Percentiles rank a stretch among this genome's conserved stretches.
Conservation (phyloP, 306 rosid species). For the Senna tora region DNA sequence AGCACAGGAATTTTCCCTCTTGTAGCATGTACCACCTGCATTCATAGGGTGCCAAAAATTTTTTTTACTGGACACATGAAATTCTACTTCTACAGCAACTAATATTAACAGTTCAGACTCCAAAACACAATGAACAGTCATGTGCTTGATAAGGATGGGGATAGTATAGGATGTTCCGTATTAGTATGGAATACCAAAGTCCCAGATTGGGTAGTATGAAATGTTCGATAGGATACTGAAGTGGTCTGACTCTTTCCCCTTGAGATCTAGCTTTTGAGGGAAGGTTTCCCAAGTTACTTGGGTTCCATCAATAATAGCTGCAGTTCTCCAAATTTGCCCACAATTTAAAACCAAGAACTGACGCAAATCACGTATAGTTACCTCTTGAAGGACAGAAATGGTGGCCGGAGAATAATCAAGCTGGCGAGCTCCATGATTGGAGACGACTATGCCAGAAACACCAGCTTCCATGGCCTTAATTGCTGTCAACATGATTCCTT, state of each 20-base stretch:
- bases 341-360: background rate
- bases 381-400: conserved; percentile 45
- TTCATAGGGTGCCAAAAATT: background rate
- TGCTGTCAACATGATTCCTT: conserved; percentile 27
- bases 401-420: conserved; percentile 43
- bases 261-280: too few species aligned
- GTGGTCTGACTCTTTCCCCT: too few species aligned
- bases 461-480: conserved; percentile 38
- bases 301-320: too few species aligned
- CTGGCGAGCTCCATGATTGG: conserved; percentile 45
- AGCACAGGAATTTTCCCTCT: conserved; percentile 60
- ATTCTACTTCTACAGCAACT: background rate
- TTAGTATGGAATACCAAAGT: too few species aligned
- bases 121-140: background rate
- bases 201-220: too few species aligned
- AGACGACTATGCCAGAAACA: conserved; percentile 38
- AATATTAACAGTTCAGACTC: background rate
- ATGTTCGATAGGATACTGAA: too few species aligned
- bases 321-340: background rate
- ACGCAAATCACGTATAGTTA: background rate
- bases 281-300: too few species aligned
- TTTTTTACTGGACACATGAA: background rate
- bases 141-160: too few species aligned
- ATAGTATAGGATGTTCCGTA: too few species aligned
- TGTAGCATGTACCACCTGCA: conserved; percentile 60